These are phyloP conservation scores for Fraxinus angustifolia DNA, from an alignment of 305 asterid species.

Conservation along the genomic window DNA sequence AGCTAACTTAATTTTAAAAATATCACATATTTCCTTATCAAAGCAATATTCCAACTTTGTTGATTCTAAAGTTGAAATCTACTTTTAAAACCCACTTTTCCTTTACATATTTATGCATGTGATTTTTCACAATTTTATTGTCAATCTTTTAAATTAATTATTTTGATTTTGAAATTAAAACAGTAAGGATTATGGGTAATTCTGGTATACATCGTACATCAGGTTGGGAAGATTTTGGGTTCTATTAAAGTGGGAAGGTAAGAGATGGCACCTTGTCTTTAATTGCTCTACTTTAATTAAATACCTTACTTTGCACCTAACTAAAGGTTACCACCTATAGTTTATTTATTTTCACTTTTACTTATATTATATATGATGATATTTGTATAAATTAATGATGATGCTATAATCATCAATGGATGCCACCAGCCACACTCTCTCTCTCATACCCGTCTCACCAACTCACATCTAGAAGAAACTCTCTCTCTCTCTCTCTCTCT, in stretches of 20 bases:
- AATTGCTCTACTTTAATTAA: slow-evolving; percentile 17
- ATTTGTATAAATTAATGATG: slow-evolving; percentile 20
- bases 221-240: slow-evolving; percentile 25
- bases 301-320: slow-evolving; percentile 51
- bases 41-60: slow-evolving; percentile 9
- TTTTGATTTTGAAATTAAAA: background rate
- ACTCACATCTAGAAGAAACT: slow-evolving; percentile 46
- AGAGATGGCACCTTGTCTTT: slow-evolving; percentile 23
- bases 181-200: slow-evolving; percentile 3
- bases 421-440: slow-evolving; percentile 37
- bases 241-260: background rate
- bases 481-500: background rate
- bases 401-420: slow-evolving; percentile 28
- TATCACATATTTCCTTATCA: slow-evolving; percentile 11
- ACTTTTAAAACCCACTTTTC: slow-evolving; percentile 7
- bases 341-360: background rate
- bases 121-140: background rate
- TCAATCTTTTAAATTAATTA: background rate
- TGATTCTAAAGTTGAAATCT: slow-evolving; percentile 15
- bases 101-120: slow-evolving; percentile 18
- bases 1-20: slow-evolving; percentile 1
- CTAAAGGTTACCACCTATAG: slow-evolving; percentile 32
- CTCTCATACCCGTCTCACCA: slow-evolving; percentile 38
- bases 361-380: background rate
- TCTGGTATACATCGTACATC: slow-evolving; percentile 18